Evolutionary conservation across 2,329 filamentous ascomycete genomes (phyloP).

Genomic region (Diaporthe vexans): DNA sequence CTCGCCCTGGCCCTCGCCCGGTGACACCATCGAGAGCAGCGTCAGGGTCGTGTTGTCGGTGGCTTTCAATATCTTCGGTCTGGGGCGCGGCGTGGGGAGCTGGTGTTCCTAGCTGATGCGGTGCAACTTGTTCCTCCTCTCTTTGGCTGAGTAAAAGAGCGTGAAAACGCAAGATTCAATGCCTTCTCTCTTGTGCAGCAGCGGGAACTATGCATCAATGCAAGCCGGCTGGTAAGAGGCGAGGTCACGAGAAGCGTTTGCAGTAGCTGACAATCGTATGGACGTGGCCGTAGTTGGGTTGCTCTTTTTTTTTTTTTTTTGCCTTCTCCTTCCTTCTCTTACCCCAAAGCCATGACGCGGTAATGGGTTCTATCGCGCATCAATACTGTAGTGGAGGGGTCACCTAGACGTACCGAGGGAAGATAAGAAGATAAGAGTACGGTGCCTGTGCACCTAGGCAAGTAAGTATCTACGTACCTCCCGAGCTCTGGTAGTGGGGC

Average conservation of each 20-base stretch:
- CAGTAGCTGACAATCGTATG: background rate
- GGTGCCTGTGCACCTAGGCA: background rate
- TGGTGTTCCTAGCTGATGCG: background rate
- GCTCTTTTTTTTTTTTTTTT: background rate
- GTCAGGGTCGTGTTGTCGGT: background rate
- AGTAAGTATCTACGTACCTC: too few species aligned
- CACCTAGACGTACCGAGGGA: background rate
- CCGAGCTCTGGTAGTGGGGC: too few species aligned
- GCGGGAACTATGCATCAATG: background rate
- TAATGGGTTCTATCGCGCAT: background rate
- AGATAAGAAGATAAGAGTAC: background rate
- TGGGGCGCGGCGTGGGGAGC: background rate
- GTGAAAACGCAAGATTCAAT: background rate
- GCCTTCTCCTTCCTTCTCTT: too few species aligned
- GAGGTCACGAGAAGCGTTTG: background rate
- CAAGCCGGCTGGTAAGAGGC: background rate
- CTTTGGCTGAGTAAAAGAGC: background rate
- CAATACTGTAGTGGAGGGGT: background rate
- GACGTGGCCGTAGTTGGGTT: background rate
- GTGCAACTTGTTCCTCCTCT: background rate
- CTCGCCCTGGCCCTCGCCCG: conserved; percentile 46
- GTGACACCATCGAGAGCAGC: conserved; percentile 48
- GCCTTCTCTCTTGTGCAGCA: background rate
- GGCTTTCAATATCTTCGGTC: background rate
- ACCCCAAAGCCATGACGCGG: conserved; percentile 19